phyloP scores from a whole-genome alignment of 2,329 filamentous ascomycete genomes.

The Neurospora crassa region DNA sequence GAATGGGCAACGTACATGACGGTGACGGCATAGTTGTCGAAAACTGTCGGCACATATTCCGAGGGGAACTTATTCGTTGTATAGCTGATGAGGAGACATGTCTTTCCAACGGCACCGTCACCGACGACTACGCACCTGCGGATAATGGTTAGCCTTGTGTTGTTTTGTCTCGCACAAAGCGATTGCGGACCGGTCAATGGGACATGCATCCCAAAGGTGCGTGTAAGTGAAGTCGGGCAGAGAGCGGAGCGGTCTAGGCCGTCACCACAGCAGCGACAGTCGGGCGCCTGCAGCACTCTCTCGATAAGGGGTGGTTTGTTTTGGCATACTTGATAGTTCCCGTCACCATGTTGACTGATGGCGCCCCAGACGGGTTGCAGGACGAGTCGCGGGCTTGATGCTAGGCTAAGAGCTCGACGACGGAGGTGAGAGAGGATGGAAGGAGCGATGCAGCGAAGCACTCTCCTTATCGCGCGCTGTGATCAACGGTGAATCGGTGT shows the following conservation, averaged over 20 bases:
- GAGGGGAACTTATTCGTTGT: constrained; percentile 99
- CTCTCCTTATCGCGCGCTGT: constrained; percentile 17
- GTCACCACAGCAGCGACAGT: constrained; percentile 1
- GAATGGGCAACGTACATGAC: constrained; percentile 73
- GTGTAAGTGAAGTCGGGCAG: constrained; percentile 2
- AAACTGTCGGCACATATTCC: constrained; percentile 98
- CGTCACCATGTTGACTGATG: constrained; percentile 45
- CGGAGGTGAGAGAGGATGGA: constrained; percentile 9
- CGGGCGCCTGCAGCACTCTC: background rate
- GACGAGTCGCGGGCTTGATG: constrained; percentile 13
- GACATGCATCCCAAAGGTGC: constrained; percentile 8
- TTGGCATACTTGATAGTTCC: constrained; percentile 53
- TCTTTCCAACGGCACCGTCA: constrained; percentile 99
- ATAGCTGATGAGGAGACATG: constrained; percentile 96
- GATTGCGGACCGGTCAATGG: constrained; percentile 1
- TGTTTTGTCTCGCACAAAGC: background rate
- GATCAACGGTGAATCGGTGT: constrained; percentile 15
- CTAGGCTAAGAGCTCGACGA: constrained; percentile 9
- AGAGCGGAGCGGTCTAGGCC: background rate
- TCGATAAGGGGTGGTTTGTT: constrained; percentile 7
- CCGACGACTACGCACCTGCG: constrained; percentile 93
- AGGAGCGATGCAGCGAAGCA: constrained; percentile 11
- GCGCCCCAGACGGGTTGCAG: constrained; percentile 30
- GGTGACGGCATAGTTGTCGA: constrained; percentile 99
- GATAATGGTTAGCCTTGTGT: constrained; percentile 8